Conservation (phyloP, 352 stramenopile species). For the Globisporangium canariense region DNA sequence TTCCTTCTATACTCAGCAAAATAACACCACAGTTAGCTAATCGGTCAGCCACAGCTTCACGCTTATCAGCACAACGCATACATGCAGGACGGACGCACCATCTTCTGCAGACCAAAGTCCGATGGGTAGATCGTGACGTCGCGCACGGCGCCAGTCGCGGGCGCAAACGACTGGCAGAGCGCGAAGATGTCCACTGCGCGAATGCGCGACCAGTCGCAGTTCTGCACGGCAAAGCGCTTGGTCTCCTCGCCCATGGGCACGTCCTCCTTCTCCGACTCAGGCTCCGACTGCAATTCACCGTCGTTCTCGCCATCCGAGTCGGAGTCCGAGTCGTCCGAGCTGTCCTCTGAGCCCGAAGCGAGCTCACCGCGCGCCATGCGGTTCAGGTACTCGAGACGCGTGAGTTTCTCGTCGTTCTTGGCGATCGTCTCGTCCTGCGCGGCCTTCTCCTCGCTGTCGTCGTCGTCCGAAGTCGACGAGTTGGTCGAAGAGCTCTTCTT, state of each 20-base stretch:
- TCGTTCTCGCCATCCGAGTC: conserved; percentile 46
- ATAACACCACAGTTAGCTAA: not conserved
- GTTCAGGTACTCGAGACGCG: conserved; percentile 83
- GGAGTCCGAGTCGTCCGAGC: conserved; percentile 18
- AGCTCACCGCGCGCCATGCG: conserved; percentile 83
- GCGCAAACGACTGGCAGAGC: conserved; percentile 93
- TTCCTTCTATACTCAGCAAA: conserved; percentile 51
- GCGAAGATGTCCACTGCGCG: conserved; percentile 95
- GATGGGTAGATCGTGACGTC: conserved; percentile 95
- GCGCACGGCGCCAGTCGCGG: conserved; percentile 82
- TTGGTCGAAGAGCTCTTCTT: conserved; percentile 14
- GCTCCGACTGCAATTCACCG: conserved; percentile 29
- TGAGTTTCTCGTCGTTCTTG: conserved; percentile 61
- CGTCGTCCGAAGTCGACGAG: conserved; percentile 21
- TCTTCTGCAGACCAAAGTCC: conserved; percentile 94
- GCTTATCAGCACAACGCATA: not conserved
- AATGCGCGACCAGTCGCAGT: conserved; percentile 96
- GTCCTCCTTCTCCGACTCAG: conserved; percentile 61
- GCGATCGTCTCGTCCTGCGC: conserved; percentile 23
- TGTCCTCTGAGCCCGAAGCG: conserved; percentile 42
- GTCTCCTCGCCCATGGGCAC: conserved; percentile 84
- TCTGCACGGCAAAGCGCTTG: conserved; percentile 91
- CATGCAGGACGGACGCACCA: conserved; percentile 45
- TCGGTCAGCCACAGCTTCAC: not conserved
- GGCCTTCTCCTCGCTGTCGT: conserved; percentile 13